A percentile compares a stretch with the other conserved stretches of the same genome.
Conservation (phyloP, 495 filamentous ascomycete species). For the Hypoxylon perforatum region DNA sequence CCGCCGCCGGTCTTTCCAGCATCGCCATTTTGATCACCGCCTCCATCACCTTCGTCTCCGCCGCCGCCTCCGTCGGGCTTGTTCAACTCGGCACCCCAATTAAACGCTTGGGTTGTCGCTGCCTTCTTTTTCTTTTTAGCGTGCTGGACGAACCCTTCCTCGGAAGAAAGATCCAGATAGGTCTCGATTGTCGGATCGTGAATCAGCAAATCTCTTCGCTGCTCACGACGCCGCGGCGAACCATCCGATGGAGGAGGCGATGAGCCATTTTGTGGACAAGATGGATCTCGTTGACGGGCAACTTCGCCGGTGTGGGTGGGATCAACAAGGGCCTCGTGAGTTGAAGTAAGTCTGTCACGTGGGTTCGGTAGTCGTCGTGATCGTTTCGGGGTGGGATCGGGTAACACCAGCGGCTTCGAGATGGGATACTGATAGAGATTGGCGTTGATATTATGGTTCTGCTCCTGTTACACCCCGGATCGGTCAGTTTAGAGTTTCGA, state of each 20-base stretch:
- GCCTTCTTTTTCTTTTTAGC: conserved; percentile 57
- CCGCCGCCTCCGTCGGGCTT: conserved; percentile 54
- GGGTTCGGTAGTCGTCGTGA: conserved; percentile 36
- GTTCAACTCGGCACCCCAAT: conserved; percentile 49
- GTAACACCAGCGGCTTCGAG: conserved; percentile 33
- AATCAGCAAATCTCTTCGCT: conserved; percentile 38
- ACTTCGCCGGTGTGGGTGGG: conserved; percentile 27
- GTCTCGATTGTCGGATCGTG: conserved; percentile 46
- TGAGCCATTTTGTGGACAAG: conserved; percentile 22
- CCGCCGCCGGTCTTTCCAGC: conserved; percentile 39
- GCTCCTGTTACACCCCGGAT: conserved; percentile 41
- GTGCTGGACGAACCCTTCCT: conserved; percentile 58
- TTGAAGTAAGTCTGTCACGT: conserved; percentile 13
- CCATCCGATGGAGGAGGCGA: conserved; percentile 29
- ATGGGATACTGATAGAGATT: not conserved
- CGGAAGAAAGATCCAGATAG: conserved; percentile 57
- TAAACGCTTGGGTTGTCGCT: conserved; percentile 28
- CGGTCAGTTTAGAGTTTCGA: conserved; percentile 43
- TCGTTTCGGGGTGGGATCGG: conserved; percentile 43
- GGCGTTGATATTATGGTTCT: conserved; percentile 20
- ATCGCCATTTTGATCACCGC: conserved; percentile 47
- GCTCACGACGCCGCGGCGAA: conserved; percentile 27
- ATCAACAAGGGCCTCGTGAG: conserved; percentile 17
- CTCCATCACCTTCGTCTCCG: conserved; percentile 43
- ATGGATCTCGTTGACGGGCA: conserved; percentile 37